A percentile compares a stretch with the other conserved stretches of the same genome.
These are phyloP conservation scores for Thinopyrum elongatum DNA, from an alignment of 176 grass and related monocot genomes.

Conservation along the genomic window DNA sequence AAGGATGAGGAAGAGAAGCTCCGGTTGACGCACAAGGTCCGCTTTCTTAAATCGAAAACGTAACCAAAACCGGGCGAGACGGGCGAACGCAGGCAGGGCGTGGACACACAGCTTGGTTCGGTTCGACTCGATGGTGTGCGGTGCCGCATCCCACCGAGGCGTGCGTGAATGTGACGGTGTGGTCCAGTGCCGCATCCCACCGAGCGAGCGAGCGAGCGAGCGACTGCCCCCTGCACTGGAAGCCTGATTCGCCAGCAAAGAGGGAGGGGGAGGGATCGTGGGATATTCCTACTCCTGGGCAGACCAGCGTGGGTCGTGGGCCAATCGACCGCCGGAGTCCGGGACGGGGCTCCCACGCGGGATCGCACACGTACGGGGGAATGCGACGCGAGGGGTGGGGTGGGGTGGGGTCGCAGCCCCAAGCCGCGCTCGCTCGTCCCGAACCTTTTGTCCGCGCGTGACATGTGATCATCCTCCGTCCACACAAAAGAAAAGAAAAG, in stretches of 20 bases:
- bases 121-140: not conserved
- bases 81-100: not conserved
- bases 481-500: not conserved
- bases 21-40: not conserved
- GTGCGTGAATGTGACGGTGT: no score
- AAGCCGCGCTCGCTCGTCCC: not conserved
- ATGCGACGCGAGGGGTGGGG: not conserved
- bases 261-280: no score
- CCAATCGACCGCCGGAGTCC: no score
- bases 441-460: not conserved
- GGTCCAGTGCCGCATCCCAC: no score
- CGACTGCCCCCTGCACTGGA: no score
- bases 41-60: not conserved
- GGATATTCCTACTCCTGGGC: not conserved
- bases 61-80: not conserved
- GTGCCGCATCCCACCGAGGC: no score
- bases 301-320: not conserved
- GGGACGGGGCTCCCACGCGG: no score
- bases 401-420: no score
- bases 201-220: no score
- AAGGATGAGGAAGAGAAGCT: not conserved
- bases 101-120: not conserved
- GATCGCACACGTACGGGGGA: not conserved
- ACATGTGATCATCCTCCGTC: constrained; percentile 8
- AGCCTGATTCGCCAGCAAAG: no score